Percentiles rank a stretch among this genome's conserved stretches.
phyloP scores from a whole-genome alignment of 139 green algal species.

The Micractinium sp. region DNA sequence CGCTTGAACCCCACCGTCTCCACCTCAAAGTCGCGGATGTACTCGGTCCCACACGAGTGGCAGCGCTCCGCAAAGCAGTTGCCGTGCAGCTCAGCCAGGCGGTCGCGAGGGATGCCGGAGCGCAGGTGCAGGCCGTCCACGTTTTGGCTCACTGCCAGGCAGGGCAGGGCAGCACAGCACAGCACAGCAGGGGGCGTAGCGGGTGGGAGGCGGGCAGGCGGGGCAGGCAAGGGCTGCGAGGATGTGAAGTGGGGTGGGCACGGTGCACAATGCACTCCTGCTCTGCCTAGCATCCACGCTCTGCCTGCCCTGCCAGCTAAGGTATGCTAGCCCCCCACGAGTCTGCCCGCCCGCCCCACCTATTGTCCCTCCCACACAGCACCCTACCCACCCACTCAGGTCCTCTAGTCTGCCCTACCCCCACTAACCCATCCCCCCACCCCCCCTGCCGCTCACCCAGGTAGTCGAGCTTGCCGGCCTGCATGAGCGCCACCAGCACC shows the following conservation, averaged over 20 bases:
- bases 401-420: too few relatives aligned
- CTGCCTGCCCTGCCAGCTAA: too few relatives aligned
- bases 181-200: neutral
- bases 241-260: too few relatives aligned
- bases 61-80: constrained; percentile 96
- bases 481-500: constrained; percentile 62
- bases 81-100: constrained; percentile 95
- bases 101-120: constrained; percentile 67
- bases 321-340: too few relatives aligned
- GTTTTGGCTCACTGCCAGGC: constrained; percentile 73
- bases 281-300: too few relatives aligned
- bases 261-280: too few relatives aligned
- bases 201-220: neutral
- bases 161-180: neutral
- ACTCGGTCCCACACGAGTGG: constrained; percentile 73
- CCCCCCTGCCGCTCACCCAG: constrained; percentile 31
- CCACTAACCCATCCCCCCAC: neutral
- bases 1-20: constrained; percentile 88
- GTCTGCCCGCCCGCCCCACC: too few relatives aligned
- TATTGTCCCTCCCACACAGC: too few relatives aligned
- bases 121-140: constrained; percentile 94
- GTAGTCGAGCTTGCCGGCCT: constrained; percentile 59
- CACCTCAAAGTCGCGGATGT: constrained; percentile 95
- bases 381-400: too few relatives aligned
- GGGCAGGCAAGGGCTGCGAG: constrained; percentile 12